These are phyloP conservation scores for Xylariaceae sp. DNA, from an alignment of 2,329 filamentous ascomycete species.

Conservation along the genomic window DNA sequence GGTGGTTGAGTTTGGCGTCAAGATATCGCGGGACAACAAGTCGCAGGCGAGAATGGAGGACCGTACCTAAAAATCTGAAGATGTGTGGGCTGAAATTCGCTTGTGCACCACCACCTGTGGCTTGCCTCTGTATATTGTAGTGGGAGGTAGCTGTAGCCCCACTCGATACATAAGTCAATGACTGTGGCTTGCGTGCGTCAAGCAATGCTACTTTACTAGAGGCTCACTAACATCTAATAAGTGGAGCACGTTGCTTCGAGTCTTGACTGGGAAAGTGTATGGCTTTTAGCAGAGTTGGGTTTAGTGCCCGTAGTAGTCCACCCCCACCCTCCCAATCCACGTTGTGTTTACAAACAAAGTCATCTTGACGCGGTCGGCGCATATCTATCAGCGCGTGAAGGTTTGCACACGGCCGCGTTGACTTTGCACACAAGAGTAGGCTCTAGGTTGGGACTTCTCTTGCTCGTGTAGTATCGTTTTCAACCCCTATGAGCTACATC, in stretches of 20 bases:
- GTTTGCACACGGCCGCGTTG: neutral
- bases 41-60: constrained; percentile 19
- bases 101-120: constrained; percentile 19
- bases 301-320: too few relatives aligned
- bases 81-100: constrained; percentile 24
- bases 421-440: too few relatives aligned
- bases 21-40: constrained; percentile 16
- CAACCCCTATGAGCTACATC: too few relatives aligned
- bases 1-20: constrained; percentile 23
- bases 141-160: neutral
- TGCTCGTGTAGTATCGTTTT: too few relatives aligned
- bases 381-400: neutral
- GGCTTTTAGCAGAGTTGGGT: too few relatives aligned
- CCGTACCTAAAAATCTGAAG: constrained; percentile 15
- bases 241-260: too few relatives aligned
- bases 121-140: neutral
- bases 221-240: too few relatives aligned
- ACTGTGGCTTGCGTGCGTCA: too few relatives aligned
- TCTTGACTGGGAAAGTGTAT: too few relatives aligned
- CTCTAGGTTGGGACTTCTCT: too few relatives aligned
- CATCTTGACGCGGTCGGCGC: constrained; percentile 13
- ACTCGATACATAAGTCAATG: too few relatives aligned
- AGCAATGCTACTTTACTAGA: too few relatives aligned
- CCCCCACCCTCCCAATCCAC: constrained; percentile 9
- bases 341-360: constrained; percentile 19